These are phyloP conservation scores for Pyrrhoderma noxium DNA, from an alignment of 1,284 basidiomycete species.

Conservation along the genomic window DNA sequence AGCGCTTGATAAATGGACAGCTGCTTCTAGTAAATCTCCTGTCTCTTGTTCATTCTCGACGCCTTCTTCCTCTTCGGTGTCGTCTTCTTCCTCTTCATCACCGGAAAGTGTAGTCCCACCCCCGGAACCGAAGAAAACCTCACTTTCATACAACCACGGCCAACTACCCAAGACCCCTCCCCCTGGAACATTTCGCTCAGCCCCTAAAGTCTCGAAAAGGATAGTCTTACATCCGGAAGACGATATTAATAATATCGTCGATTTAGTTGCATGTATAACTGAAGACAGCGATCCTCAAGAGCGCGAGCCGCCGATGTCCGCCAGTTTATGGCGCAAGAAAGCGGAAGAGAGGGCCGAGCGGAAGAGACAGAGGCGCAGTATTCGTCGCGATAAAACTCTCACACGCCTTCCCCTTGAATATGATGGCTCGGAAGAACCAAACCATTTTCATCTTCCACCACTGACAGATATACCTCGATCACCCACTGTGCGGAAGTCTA, in stretches of 20 bases:
- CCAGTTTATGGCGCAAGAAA: conserved; percentile 9
- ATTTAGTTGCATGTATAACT: neutral
- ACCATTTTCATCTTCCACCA: neutral
- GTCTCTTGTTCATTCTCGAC: neutral
- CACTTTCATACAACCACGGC: conserved; percentile 1
- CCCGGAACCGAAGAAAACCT: too few relatives aligned
- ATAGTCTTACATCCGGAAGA: neutral
- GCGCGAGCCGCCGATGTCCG: conserved; percentile 9
- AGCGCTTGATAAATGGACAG: neutral
- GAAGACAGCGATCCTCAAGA: neutral
- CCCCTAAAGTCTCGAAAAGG: neutral
- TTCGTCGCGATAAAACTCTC: neutral
- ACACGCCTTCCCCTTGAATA: conserved; percentile 1
- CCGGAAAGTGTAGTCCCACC: too few relatives aligned
- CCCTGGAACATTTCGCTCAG: conserved; percentile 13
- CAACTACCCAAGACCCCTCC: conserved; percentile 6
- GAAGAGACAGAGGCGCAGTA: neutral
- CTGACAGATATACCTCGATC: neutral
- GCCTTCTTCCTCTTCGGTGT: neutral
- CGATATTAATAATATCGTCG: neutral
- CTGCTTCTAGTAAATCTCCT: neutral
- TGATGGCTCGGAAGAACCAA: too few relatives aligned
- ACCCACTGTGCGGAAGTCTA: too few relatives aligned
- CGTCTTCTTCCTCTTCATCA: neutral
- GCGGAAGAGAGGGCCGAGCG: neutral